These are phyloP conservation scores for Pontederia paniculata DNA, from an alignment of 176 grass and related monocot genomes.

Conservation along the genomic window DNA sequence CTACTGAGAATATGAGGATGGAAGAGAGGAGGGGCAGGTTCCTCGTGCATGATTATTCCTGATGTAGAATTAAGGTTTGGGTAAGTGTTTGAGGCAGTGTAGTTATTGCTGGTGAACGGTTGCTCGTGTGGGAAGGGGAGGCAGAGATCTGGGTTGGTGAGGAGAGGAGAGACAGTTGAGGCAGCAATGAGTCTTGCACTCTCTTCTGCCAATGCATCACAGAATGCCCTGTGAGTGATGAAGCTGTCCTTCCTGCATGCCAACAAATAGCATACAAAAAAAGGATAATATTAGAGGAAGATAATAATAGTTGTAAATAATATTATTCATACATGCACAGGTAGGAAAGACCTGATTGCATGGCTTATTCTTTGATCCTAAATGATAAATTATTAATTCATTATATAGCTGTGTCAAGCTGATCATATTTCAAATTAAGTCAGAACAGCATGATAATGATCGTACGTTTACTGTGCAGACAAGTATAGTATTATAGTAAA, in stretches of 20 bases:
- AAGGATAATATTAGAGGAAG: neutral
- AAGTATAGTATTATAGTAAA: too few species aligned
- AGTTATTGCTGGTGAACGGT: neutral
- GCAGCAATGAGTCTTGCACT: conserved; percentile 55
- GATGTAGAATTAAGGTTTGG: conserved; percentile 25
- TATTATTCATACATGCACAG: too few species aligned
- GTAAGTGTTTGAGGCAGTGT: conserved; percentile 16
- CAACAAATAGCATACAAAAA: conserved; percentile 5
- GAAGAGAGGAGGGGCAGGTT: conserved; percentile 14
- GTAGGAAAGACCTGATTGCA: too few species aligned
- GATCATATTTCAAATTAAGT: too few species aligned
- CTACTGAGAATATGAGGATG: neutral
- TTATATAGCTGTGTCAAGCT: too few species aligned
- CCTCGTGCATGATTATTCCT: conserved; percentile 24
- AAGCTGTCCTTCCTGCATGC: conserved; percentile 83
- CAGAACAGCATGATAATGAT: too few species aligned
- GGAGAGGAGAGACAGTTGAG: conserved; percentile 11
- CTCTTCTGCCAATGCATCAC: conserved; percentile 93
- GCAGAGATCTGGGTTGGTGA: conserved; percentile 23
- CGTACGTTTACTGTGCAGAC: too few species aligned
- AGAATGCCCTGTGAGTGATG: conserved; percentile 90
- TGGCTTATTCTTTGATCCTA: too few species aligned
- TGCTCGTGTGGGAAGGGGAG: conserved; percentile 30
- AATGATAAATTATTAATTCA: too few species aligned
- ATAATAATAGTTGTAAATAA: neutral